Conservation (phyloP, 148 eudicot genomes). For the Pharnaceum exiguum region DNA sequence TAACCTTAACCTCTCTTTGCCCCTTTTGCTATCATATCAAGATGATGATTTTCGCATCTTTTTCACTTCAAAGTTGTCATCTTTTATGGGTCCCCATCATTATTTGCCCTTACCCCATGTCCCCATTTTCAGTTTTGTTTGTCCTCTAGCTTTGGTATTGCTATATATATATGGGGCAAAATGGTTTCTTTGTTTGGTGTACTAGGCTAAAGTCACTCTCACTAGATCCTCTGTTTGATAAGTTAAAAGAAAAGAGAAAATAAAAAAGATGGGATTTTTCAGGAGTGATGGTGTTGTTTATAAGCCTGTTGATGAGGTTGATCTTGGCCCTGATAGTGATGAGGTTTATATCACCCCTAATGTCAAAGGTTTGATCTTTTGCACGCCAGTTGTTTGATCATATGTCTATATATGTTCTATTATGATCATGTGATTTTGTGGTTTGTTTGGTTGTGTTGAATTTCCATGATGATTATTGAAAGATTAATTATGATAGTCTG, state of each 20-base stretch:
- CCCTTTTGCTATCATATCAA: too few relatives aligned
- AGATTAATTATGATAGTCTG: too few relatives aligned
- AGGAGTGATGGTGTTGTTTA: constrained; percentile 47
- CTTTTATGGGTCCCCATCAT: constrained; percentile 1
- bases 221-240: constrained; percentile 4
- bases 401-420: neutral
- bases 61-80: neutral
- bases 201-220: neutral
- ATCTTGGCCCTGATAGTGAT: constrained; percentile 50
- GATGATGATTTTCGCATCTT: too few relatives aligned
- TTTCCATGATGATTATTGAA: too few relatives aligned
- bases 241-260: neutral
- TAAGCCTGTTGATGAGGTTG: constrained; percentile 59
- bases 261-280: constrained; percentile 19
- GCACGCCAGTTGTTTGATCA: constrained; percentile 11
- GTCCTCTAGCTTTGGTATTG: neutral
- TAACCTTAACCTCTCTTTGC: too few relatives aligned
- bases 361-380: constrained; percentile 60
- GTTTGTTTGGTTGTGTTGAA: neutral
- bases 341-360: constrained; percentile 53
- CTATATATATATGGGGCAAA: constrained; percentile 5
- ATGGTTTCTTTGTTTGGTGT: neutral
- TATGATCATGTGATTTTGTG: too few relatives aligned
- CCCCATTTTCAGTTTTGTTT: neutral
- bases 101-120: neutral